phyloP scores from a whole-genome alignment of 2,329 filamentous ascomycete genomes.

The Stenocarpella maydis region DNA sequence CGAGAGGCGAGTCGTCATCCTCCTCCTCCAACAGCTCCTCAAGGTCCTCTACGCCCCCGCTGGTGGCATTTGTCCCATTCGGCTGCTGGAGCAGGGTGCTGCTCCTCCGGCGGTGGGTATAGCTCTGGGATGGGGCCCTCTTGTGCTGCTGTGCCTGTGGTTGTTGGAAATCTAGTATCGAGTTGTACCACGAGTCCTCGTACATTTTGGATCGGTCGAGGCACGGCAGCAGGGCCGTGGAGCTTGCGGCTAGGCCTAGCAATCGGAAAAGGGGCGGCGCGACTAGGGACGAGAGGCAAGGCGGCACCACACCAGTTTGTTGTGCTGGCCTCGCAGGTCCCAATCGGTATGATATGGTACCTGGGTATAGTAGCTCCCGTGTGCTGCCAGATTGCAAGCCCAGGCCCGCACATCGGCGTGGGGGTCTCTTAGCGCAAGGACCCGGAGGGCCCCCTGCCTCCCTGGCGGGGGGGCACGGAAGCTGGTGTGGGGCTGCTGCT shows the following conservation, averaged over 20 bases:
- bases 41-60: conserved; percentile 63
- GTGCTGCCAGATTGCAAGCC: conserved; percentile 34
- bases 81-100: conserved; percentile 75
- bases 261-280: not conserved
- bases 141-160: conserved; percentile 50
- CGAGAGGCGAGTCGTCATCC: conserved; percentile 66
- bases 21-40: conserved; percentile 67
- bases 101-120: conserved; percentile 67
- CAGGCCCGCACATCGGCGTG: conserved; percentile 26
- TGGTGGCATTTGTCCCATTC: conserved; percentile 62
- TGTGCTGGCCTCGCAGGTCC: conserved; percentile 3
- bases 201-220: conserved; percentile 63
- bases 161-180: conserved; percentile 66
- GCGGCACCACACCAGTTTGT: not conserved
- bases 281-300: not conserved
- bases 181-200: conserved; percentile 86
- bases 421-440: conserved; percentile 27
- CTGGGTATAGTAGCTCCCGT: conserved; percentile 5
- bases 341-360: too few species aligned
- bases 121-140: conserved; percentile 53
- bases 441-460: too few species aligned
- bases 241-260: conserved; percentile 1
- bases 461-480: conserved; percentile 3
- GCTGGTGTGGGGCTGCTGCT: conserved; percentile 22
- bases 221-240: conserved; percentile 7